These are phyloP conservation scores for Penicillium waksmanii DNA, from an alignment of 495 filamentous ascomycete genomes.

Conservation along the genomic window DNA sequence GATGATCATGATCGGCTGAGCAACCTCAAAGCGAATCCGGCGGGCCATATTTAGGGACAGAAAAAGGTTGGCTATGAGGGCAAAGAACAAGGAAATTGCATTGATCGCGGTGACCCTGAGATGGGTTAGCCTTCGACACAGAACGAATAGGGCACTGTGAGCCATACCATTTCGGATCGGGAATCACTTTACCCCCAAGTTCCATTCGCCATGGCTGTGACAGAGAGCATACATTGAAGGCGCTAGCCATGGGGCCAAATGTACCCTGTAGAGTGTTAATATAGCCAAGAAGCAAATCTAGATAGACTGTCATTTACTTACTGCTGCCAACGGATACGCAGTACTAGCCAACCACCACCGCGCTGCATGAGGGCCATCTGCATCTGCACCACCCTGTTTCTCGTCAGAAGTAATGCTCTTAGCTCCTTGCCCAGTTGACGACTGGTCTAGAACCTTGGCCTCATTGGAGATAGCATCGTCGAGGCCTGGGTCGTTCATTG, in stretches of 20 bases:
- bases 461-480: conserved; percentile 56
- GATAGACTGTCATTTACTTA: conserved; percentile 18
- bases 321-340: conserved; percentile 76
- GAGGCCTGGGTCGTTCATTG: conserved; percentile 66
- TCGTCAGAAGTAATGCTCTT: conserved; percentile 31
- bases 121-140: not conserved
- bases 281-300: not conserved
- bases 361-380: conserved; percentile 26
- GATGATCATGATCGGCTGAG: conserved; percentile 67
- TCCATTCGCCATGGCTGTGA: conserved; percentile 73
- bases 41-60: conserved; percentile 77
- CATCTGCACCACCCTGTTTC: not conserved
- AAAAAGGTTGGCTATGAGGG: conserved; percentile 70
- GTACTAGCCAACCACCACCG: conserved; percentile 90
- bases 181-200: conserved; percentile 56
- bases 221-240: conserved; percentile 80
- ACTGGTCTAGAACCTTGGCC: conserved; percentile 49
- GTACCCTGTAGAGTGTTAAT: conserved; percentile 54
- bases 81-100: conserved; percentile 69
- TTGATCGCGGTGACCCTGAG: conserved; percentile 71
- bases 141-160: not conserved
- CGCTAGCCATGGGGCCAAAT: conserved; percentile 81
- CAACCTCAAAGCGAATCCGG: conserved; percentile 55
- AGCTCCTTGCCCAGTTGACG: conserved; percentile 26
- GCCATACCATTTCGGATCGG: conserved; percentile 72